These are phyloP conservation scores for Periconia sp. DNA, from an alignment of 2,329 filamentous ascomycete species.

Conservation along the genomic window DNA sequence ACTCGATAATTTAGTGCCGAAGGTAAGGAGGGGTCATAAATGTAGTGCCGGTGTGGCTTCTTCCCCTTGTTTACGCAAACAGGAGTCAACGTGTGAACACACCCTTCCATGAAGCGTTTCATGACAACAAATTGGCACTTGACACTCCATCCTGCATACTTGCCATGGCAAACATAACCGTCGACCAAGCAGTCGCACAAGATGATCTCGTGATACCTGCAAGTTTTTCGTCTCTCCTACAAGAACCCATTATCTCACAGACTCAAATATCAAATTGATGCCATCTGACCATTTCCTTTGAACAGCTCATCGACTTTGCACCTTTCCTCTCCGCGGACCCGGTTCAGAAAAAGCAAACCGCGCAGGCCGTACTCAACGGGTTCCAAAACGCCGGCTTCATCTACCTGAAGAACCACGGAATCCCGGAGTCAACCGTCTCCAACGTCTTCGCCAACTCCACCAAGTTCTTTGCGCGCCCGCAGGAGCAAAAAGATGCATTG, in stretches of 20 bases:
- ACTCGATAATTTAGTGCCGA: background rate
- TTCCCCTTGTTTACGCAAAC: background rate
- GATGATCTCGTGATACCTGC: slow-evolving; percentile 45
- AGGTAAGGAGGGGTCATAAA: background rate
- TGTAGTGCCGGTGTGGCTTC: background rate
- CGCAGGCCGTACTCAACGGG: slow-evolving; percentile 71
- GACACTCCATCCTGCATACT: background rate
- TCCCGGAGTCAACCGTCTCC: slow-evolving; percentile 61
- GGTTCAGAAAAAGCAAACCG: slow-evolving; percentile 63
- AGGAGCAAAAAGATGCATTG: slow-evolving; percentile 42
- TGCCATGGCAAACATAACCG: slow-evolving; percentile 25
- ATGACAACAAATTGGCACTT: background rate
- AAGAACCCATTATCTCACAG: background rate
- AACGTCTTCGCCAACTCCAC: slow-evolving; percentile 59
- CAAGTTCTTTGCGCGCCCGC: slow-evolving; percentile 42
- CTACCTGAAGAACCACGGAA: slow-evolving; percentile 79
- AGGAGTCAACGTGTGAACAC: too few relatives aligned
- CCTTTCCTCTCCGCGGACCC: slow-evolving; percentile 67
- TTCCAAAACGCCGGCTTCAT: slow-evolving; percentile 89
- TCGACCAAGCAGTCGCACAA: slow-evolving; percentile 40
- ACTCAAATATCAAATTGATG: background rate
- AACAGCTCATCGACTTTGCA: slow-evolving; percentile 76
- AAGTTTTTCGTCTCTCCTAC: slow-evolving; percentile 1
- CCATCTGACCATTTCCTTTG: background rate
- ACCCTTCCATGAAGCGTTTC: background rate